These are phyloP conservation scores for Neurospora sp. DNA, from an alignment of 495 filamentous ascomycete genomes.

Conservation along the genomic window DNA sequence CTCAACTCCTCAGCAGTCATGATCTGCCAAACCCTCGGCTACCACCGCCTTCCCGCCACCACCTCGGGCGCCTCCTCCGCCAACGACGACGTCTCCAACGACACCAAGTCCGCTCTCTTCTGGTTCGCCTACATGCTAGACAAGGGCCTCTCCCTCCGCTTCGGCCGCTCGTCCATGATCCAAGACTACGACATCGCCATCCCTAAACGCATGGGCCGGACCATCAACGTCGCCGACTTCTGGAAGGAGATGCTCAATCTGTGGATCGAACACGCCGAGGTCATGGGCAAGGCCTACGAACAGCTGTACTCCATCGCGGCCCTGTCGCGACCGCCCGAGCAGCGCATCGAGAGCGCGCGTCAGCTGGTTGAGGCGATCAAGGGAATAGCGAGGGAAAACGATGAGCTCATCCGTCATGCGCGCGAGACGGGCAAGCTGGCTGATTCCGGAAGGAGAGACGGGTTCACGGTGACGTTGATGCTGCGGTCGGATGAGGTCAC, in stretches of 20 bases:
- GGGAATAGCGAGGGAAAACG: conserved; percentile 6
- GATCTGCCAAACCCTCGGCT: conserved; percentile 54
- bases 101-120: conserved; percentile 41
- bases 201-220: conserved; percentile 22
- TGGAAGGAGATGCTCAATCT: conserved; percentile 29
- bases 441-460: conserved; percentile 2
- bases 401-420: conserved; percentile 6
- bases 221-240: conserved; percentile 18
- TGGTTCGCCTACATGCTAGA: conserved; percentile 55
- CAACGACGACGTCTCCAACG: conserved; percentile 31
- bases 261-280: conserved; percentile 44
- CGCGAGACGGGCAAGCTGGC: conserved; percentile 5
- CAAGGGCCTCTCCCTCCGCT: conserved; percentile 50
- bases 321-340: conserved; percentile 35
- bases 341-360: conserved; percentile 31
- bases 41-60: conserved; percentile 47
- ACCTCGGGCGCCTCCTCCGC: conserved; percentile 1
- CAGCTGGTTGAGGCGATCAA: conserved; percentile 16
- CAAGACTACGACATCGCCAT: conserved; percentile 58
- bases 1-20: conserved; percentile 46
- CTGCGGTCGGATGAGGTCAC: conserved; percentile 46
- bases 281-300: conserved; percentile 50
- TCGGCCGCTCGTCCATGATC: conserved; percentile 50
- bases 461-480: conserved; percentile 34
- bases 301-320: conserved; percentile 52